These are phyloP conservation scores for Waltergamsia citrina DNA, from an alignment of 2,329 filamentous ascomycete genomes.

Conservation along the genomic window DNA sequence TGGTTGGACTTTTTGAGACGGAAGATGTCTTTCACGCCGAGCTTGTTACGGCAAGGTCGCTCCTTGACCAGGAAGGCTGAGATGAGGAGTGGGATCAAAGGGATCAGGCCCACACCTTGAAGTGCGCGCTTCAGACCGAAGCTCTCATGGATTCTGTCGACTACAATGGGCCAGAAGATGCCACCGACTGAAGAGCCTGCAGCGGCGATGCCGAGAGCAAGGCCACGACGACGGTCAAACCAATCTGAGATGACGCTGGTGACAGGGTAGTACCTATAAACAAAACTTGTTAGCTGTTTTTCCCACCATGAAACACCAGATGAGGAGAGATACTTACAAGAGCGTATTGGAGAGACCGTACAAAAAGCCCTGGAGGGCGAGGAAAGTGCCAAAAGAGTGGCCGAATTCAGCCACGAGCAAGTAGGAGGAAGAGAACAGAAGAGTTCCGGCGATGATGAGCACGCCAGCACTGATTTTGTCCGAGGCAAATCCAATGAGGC, in stretches of 20 bases:
- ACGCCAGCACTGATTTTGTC: constrained; percentile 26
- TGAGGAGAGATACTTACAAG: constrained; percentile 12
- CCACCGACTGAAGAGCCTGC: constrained; percentile 20
- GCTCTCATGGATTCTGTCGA: constrained; percentile 9
- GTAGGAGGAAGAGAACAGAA: constrained; percentile 25
- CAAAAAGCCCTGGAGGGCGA: constrained; percentile 29
- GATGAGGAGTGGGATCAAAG: constrained; percentile 13
- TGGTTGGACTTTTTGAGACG: not conserved
- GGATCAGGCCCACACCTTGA: constrained; percentile 11
- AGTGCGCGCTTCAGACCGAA: constrained; percentile 9
- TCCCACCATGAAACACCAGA: not conserved
- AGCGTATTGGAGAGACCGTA: constrained; percentile 29
- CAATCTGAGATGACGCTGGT: constrained; percentile 17
- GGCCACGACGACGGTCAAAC: constrained; percentile 17
- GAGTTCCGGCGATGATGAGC: constrained; percentile 23
- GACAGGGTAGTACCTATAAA: constrained; percentile 19
- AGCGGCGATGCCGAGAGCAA: constrained; percentile 20
- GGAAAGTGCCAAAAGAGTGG: constrained; percentile 1
- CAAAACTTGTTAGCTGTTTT: not conserved
- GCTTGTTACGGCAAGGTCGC: constrained; percentile 7
- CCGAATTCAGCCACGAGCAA: constrained; percentile 13
- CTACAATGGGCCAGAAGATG: constrained; percentile 17
- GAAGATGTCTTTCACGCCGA: not conserved
- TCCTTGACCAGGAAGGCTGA: constrained; percentile 18
- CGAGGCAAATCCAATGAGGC: constrained; percentile 26